phyloP scores from a whole-genome alignment of 2,329 filamentous ascomycete species.

The Chaetothyriales sp. region DNA sequence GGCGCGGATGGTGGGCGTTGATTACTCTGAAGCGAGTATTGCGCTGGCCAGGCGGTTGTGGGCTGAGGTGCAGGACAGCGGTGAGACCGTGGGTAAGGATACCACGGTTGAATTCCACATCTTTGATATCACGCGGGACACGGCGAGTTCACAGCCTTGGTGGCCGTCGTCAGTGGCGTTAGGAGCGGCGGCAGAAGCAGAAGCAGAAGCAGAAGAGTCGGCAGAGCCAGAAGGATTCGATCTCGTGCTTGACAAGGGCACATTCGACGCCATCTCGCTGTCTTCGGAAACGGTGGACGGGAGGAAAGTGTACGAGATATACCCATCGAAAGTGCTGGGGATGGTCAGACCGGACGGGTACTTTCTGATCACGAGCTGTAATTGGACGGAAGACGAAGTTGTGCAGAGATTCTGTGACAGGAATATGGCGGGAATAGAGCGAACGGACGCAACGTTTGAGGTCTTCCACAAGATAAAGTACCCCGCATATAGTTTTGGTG shows the following conservation, averaged over 20 bases:
- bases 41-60: conserved; percentile 57
- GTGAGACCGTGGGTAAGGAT: conserved; percentile 48
- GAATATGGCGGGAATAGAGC: conserved; percentile 24
- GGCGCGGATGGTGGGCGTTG: conserved; percentile 60
- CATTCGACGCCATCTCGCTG: conserved; percentile 89
- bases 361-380: conserved; percentile 85
- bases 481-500: conserved; percentile 77
- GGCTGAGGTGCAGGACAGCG: conserved; percentile 12
- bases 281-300: conserved; percentile 22
- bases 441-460: conserved; percentile 34
- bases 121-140: conserved; percentile 23
- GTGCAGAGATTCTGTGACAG: conserved; percentile 52
- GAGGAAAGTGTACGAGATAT: conserved; percentile 42
- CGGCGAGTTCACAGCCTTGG: conserved; percentile 21
- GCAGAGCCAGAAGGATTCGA: conserved; percentile 52
- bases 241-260: conserved; percentile 92
- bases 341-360: conserved; percentile 59
- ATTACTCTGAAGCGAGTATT: conserved; percentile 67
- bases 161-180: conserved; percentile 22
- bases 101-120: conserved; percentile 17
- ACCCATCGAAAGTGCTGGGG: conserved; percentile 52
- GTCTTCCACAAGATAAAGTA: conserved; percentile 62
- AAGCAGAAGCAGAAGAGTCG: too few relatives aligned
- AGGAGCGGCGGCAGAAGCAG: too few relatives aligned
- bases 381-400: conserved; percentile 90